Evolutionary conservation across 208 protist genomes (phyloP).

Genomic region (Porcisia deanei): DNA sequence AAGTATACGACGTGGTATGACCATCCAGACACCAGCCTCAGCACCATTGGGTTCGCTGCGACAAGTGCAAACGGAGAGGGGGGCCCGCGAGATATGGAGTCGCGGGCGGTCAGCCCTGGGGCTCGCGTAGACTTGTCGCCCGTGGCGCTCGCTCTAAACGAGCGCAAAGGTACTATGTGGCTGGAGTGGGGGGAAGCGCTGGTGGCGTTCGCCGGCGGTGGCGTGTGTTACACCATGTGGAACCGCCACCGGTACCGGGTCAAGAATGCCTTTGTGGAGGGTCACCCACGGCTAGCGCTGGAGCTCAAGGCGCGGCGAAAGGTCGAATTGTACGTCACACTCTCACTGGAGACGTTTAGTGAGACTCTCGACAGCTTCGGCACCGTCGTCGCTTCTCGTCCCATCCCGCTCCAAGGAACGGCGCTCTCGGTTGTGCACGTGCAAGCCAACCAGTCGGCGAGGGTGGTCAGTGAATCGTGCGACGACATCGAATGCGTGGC

Average conservation of each 20-base stretch:
- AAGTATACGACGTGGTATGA: slow-evolving; percentile 58
- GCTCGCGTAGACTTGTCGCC: slow-evolving; percentile 9
- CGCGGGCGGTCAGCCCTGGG: background rate
- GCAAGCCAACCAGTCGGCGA: slow-evolving; percentile 19
- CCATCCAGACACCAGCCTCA: slow-evolving; percentile 45
- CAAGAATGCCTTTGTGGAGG: slow-evolving; percentile 32
- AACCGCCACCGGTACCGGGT: slow-evolving; percentile 50
- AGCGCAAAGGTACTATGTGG: slow-evolving; percentile 66
- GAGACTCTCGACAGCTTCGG: slow-evolving; percentile 37
- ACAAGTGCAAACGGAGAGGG: background rate
- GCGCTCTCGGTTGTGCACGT: slow-evolving; percentile 30
- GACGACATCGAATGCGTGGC: slow-evolving; percentile 41
- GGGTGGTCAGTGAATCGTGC: slow-evolving; percentile 32
- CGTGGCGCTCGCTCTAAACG: slow-evolving; percentile 22
- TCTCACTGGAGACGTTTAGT: slow-evolving; percentile 35
- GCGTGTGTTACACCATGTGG: slow-evolving; percentile 63
- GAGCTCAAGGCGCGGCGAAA: slow-evolving; percentile 36
- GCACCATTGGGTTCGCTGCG: slow-evolving; percentile 7
- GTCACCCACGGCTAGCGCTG: slow-evolving; percentile 40
- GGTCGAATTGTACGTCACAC: slow-evolving; percentile 37
- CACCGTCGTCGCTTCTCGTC: slow-evolving; percentile 13
- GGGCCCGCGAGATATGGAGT: too few species aligned
- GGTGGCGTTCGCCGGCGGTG: slow-evolving; percentile 62
- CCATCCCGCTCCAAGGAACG: slow-evolving; percentile 24
- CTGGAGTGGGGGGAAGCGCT: slow-evolving; percentile 74